Evolutionary conservation across 2,329 filamentous ascomycete species (phyloP), one percentile per base, ranked within the genome.

Genomic region (Diatrype stigma): DNA sequence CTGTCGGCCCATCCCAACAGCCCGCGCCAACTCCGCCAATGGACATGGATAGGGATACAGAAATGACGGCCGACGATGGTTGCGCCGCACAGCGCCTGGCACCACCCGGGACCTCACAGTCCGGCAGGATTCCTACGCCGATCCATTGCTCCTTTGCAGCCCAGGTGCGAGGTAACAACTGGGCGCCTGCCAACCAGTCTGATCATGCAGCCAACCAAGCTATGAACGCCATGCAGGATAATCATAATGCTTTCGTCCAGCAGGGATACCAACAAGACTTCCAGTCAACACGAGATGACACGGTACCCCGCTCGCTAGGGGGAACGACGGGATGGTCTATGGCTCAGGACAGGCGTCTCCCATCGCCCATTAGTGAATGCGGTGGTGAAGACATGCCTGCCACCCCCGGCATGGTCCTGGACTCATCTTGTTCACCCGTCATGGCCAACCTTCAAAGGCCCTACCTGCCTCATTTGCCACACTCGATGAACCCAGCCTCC

Each of bases 351-450:
- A 72, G 79, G 23, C 74, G 78, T 16, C 68, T 82, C 1, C 80
- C 80, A 2, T 83, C 80, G 4, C 80, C 80, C n/a, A 83, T 83
- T 47, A 82, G 78, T 48, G 80, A 83, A 56, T 71, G 64, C 51
- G 72, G 73, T 32, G 71, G 70, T 17, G 78, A 81, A 51, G 78
- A 80, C 47, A 60, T 59, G 7, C 62, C 53, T 47, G 51, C 50
- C n/a, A 72, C 66, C 51, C 66, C 72, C 1, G 65, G 65, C 35
- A 75, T 74, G 70, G 62, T 70, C 2, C 58, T 74, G 32, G 70
- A 73, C 54, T 60, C 58, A 32, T 44, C 40, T n/a, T 58, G 56
- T 34, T 51, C 59, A 7, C 59, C 66, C 60, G 38, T 67, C 63
- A 14, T 60, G 58, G 34, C 63, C 59, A 46, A 70, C 40, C 55